Percentiles rank a stretch among this genome's conserved stretches.
These are phyloP conservation scores for Balansia obtecta DNA, from an alignment of 2,329 filamentous ascomycete species.

Conservation along the genomic window DNA sequence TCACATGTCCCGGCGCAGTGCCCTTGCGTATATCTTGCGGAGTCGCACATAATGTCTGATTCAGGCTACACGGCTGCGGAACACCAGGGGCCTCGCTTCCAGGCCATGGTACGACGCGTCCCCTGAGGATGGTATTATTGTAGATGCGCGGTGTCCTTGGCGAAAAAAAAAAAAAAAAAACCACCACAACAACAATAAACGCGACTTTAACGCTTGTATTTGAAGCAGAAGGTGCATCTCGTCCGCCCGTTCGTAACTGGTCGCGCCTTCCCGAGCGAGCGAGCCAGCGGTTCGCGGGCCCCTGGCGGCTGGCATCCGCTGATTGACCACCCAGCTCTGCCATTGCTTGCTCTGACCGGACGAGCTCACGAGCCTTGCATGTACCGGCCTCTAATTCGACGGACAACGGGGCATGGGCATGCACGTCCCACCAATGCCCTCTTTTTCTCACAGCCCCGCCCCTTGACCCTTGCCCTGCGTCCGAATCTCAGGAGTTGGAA, in stretches of 20 bases:
- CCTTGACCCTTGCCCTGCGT: background rate
- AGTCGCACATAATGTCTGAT: background rate
- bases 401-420: background rate
- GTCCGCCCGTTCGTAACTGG: no score
- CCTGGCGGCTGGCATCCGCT: background rate
- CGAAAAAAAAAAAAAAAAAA: no score
- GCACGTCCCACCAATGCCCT: background rate
- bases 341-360: background rate
- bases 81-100: no score
- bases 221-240: no score
- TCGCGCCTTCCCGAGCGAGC: constrained; percentile 3
- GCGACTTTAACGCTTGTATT: no score
- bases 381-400: background rate
- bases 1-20: background rate
- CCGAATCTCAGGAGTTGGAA: constrained; percentile 5
- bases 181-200: no score
- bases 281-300: background rate
- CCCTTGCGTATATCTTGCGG: background rate
- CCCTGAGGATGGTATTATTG: no score
- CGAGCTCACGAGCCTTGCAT: background rate
- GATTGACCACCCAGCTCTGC: background rate
- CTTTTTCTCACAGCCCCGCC: constrained; percentile 2
- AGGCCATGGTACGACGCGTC: no score
- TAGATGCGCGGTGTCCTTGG: no score
- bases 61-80: background rate